Evolutionary conservation across 345 rosid species (phyloP).

Genomic region (Chamaenerion angustifolium): DNA sequence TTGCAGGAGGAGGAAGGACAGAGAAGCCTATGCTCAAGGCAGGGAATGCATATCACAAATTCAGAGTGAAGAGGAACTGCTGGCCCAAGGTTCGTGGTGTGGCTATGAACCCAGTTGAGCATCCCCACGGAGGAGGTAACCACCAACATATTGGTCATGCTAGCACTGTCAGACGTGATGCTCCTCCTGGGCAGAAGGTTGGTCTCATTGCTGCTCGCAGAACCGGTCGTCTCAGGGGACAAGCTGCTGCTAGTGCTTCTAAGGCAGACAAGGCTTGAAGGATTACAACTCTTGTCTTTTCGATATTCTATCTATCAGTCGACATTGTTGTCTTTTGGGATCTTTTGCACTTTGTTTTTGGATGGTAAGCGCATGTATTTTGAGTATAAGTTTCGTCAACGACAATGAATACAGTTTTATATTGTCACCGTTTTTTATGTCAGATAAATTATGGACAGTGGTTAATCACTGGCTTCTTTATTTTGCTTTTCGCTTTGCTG

Average conservation of each 20-base stretch:
- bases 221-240: slow-evolving; percentile 1
- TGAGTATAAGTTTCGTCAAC: no score
- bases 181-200: slow-evolving; percentile 2
- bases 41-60: slow-evolving; percentile 2
- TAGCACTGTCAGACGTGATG: slow-evolving; percentile 4
- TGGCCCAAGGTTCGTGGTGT: slow-evolving; percentile 4
- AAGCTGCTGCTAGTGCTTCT: slow-evolving; percentile 5
- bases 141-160: slow-evolving; percentile 4
- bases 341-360: no score
- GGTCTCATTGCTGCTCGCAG: slow-evolving; percentile 4
- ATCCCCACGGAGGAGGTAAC: slow-evolving; percentile 5
- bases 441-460: no score
- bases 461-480: no score
- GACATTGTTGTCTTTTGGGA: no score
- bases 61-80: slow-evolving; percentile 5
- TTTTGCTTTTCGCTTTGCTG: no score
- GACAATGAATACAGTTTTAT: no score
- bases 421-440: no score
- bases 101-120: slow-evolving; percentile 4
- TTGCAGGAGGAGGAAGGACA: slow-evolving; percentile 5
- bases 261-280: no score
- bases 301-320: no score
- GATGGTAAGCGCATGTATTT: no score
- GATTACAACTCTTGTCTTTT: no score
- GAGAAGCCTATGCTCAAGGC: slow-evolving; percentile 4